Base-by-base conservation (phyloP, 768 basidiomycete genomes). In the Kwoniella heveanensis region DNA sequence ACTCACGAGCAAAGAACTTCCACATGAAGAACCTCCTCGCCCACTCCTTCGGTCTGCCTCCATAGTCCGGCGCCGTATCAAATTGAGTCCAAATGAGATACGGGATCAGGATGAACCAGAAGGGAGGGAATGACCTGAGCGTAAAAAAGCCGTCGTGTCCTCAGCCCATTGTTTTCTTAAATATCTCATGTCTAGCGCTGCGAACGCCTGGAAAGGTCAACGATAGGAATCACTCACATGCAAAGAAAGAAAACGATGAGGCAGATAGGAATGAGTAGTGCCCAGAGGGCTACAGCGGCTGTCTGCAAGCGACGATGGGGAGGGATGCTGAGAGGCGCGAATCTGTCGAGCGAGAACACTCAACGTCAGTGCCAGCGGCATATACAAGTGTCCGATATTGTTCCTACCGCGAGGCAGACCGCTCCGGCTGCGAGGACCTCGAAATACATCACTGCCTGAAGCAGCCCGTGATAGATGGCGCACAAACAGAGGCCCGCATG, bases 1-100 rank as follows among this genome's bases (percentile, higher is more conserved):
- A 60, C 71, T 92, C 90, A 64, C 90, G 90, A 22, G 92, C 91
- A 82, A 95, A 97, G 74, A 92, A 92, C 74, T 82, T 85, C 92
- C 92, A 98, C 68, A 91, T 85, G 48, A 83, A 81, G 66, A 83
- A 72, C 8, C 84, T 84, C 27, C 92, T 85, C 64, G 91, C 85
- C 90, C 89, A 92, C 24, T 83, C 83, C 66, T 85, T 88, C 29
- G 87, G 83, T 32, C 92, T 65, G 77, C 61, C 91, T 86, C 59
- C 96, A 85, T 52, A 83, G 64, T 89, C 88, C 0, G 92, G 90
- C 52, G 88, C 88, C 17, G 83, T 82, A 79, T 98, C 96, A 78
- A 83, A 88, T 17, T 81, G 77, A 15, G 88, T 83, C 93, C 93
- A 99, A 27, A 89, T 74, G 66, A 88, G 74, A 80, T 99, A 99